These are phyloP conservation scores for Phytophthora palmivora DNA, from an alignment of 352 stramenopile species.

Conservation along the genomic window DNA sequence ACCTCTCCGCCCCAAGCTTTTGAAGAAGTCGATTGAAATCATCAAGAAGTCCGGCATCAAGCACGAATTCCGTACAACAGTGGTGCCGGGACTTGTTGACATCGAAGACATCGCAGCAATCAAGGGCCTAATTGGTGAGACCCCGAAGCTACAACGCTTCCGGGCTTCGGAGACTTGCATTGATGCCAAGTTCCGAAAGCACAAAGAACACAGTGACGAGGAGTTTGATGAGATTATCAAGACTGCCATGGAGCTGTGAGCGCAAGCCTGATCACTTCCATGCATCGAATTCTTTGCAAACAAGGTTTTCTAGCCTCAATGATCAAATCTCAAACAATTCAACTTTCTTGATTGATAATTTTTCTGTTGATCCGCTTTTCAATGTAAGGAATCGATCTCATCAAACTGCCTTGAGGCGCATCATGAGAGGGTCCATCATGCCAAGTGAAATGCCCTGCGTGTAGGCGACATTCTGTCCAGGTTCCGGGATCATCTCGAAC, in stretches of 20 bases:
- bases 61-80: slow-evolving; percentile 40
- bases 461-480: slow-evolving; percentile 69
- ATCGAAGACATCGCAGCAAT: slow-evolving; percentile 40
- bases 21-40: slow-evolving; percentile 37
- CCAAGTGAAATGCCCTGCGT: slow-evolving; percentile 70
- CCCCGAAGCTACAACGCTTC: slow-evolving; percentile 36
- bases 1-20: slow-evolving; percentile 32
- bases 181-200: slow-evolving; percentile 31
- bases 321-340: slow-evolving; percentile 6
- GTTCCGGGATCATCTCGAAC: slow-evolving; percentile 50
- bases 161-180: slow-evolving; percentile 35
- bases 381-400: no score
- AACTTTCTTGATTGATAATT: slow-evolving; percentile 17
- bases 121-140: slow-evolving; percentile 29
- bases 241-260: slow-evolving; percentile 15
- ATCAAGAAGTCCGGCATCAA: slow-evolving; percentile 39
- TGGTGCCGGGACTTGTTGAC: slow-evolving; percentile 37
- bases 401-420: slow-evolving; percentile 26
- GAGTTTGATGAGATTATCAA: slow-evolving; percentile 33
- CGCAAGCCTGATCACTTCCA: no score
- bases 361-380: no score
- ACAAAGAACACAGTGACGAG: slow-evolving; percentile 35
- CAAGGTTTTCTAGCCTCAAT: no score
- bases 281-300: no score
- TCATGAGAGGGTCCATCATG: slow-evolving; percentile 44